Percentiles rank a stretch among this genome's conserved stretches.
Evolutionary conservation across 2,329 filamentous ascomycete species (phyloP).

Genomic region (Arthrobotrys pseudoclavata): DNA sequence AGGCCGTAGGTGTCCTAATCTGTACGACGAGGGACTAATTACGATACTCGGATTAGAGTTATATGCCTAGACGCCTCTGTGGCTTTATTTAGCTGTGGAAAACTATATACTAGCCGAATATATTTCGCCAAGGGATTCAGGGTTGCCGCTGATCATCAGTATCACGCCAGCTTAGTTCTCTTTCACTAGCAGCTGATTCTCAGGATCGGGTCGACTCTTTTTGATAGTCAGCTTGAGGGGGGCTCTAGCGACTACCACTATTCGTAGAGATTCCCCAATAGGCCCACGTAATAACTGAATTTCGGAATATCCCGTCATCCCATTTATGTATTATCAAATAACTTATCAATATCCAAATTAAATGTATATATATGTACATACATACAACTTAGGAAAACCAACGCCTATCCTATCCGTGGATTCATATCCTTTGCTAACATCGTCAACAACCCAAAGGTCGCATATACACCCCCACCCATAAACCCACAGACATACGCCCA

Average conservation of each 20-base stretch:
- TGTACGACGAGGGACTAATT: constrained; percentile 4
- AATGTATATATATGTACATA: not conserved
- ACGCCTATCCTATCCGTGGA: not conserved
- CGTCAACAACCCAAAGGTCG: constrained; percentile 42
- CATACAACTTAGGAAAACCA: not conserved
- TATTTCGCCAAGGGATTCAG: not conserved
- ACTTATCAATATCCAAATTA: not conserved
- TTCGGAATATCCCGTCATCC: not conserved
- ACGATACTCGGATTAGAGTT: not conserved
- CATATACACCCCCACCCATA: constrained; percentile 37
- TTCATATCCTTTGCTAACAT: constrained; percentile 26
- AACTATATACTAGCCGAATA: not conserved
- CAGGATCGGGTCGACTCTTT: not conserved
- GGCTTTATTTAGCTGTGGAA: not conserved
- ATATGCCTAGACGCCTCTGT: constrained; percentile 1
- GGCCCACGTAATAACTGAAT: not conserved
- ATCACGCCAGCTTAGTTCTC: not conserved
- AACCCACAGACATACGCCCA: constrained; percentile 45
- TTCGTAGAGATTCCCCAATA: not conserved
- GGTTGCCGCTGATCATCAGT: not conserved
- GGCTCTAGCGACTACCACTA: not conserved
- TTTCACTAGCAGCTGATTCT: not conserved
- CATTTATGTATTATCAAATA: not conserved
- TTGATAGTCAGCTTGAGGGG: not conserved
- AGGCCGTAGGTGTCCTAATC: not conserved